These are phyloP conservation scores for Lachancea sp. DNA, from an alignment of 805 yeast species.

Conservation along the genomic window DNA sequence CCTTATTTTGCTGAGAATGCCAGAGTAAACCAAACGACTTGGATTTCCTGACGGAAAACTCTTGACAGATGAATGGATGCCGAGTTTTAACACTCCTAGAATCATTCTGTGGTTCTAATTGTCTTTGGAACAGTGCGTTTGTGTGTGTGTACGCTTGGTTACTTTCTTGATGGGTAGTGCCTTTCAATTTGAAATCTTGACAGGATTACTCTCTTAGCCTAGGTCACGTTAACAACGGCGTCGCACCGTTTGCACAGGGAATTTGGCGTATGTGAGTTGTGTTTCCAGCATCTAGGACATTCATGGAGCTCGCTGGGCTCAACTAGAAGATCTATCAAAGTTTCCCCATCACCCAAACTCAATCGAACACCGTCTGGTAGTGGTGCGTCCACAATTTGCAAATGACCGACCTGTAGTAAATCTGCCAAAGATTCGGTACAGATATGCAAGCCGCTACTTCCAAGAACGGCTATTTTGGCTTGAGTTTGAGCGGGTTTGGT, in stretches of 20 bases:
- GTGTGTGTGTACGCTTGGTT: no score
- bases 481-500: slow-evolving; percentile 28
- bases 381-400: slow-evolving; percentile 35
- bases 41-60: not conserved
- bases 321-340: slow-evolving; percentile 34
- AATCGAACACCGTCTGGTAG: slow-evolving; percentile 1
- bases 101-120: no score
- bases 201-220: no score
- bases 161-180: no score
- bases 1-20: not conserved
- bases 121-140: no score
- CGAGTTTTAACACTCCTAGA: no score
- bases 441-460: slow-evolving; percentile 10
- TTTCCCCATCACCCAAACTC: slow-evolving; percentile 26
- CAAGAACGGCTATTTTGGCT: slow-evolving; percentile 18
- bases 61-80: not conserved
- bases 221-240: slow-evolving; percentile 22
- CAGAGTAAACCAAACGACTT: not conserved
- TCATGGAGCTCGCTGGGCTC: slow-evolving; percentile 40
- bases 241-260: slow-evolving; percentile 64
- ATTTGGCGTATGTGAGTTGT: slow-evolving; percentile 44
- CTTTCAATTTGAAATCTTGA: no score
- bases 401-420: slow-evolving; percentile 53
- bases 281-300: slow-evolving; percentile 96
- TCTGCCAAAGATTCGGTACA: slow-evolving; percentile 45